Evolutionary conservation across 805 yeast species (phyloP).

Genomic region (Saccharomyces paradoxus): DNA sequence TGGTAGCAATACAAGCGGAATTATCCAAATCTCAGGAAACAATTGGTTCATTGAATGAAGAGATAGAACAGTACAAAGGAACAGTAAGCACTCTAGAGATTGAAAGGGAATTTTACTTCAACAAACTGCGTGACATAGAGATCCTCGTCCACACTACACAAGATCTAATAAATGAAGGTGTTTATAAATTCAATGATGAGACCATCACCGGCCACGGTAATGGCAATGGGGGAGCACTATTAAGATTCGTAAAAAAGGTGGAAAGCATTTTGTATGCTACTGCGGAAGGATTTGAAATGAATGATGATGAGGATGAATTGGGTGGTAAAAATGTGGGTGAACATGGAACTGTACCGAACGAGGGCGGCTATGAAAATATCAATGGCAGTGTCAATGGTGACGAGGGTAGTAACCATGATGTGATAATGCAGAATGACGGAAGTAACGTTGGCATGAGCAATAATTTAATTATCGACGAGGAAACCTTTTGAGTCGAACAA

Average conservation of each 20-base stretch:
- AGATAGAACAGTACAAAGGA: slow-evolving; percentile 47
- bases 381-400: background rate
- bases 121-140: slow-evolving; percentile 83
- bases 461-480: slow-evolving; percentile 30
- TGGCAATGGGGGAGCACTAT: slow-evolving; percentile 27
- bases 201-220: slow-evolving; percentile 12
- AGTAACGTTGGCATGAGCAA: background rate
- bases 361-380: background rate
- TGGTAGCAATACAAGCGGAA: slow-evolving; percentile 35
- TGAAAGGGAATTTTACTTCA: slow-evolving; percentile 85
- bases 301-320: slow-evolving; percentile 24
- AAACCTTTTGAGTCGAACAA: slow-evolving; percentile 19
- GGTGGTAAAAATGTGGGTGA: background rate
- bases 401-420: background rate
- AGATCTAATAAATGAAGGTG: slow-evolving; percentile 42
- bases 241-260: slow-evolving; percentile 47
- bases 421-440: background rate
- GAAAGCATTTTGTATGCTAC: slow-evolving; percentile 73
- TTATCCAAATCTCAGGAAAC: slow-evolving; percentile 38
- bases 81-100: slow-evolving; percentile 62
- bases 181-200: slow-evolving; percentile 18
- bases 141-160: slow-evolving; percentile 59
- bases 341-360: background rate
- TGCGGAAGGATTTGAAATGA: slow-evolving; percentile 75
- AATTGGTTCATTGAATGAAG: slow-evolving; percentile 32